These are phyloP conservation scores for Cornus florida DNA, from an alignment of 148 eudicot genomes.

Conservation along the genomic window DNA sequence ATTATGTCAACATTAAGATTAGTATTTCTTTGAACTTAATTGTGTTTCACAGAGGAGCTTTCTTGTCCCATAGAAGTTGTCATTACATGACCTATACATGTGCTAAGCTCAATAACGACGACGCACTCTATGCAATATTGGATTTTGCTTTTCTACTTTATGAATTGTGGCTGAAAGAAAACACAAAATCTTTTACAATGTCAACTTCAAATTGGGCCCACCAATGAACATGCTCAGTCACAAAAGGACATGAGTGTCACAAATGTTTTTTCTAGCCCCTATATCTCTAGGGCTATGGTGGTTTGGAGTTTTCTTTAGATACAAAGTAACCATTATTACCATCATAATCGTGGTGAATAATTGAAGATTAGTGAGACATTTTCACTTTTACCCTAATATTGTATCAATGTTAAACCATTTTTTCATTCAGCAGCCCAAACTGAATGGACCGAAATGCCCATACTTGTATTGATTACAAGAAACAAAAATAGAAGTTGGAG, in stretches of 20 bases:
- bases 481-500: too few species aligned
- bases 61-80: not conserved
- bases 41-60: not conserved
- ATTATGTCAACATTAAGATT: too few species aligned
- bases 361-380: not conserved
- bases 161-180: not conserved
- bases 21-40: not conserved
- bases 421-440: not conserved
- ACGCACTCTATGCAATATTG: not conserved
- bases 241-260: not conserved
- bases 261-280: conserved; percentile 1
- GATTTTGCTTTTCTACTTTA: not conserved
- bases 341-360: not conserved
- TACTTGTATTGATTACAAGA: too few species aligned
- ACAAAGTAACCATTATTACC: not conserved
- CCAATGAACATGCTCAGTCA: not conserved
- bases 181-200: not conserved
- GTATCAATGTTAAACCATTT: not conserved
- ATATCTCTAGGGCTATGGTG: not conserved
- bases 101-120: not conserved
- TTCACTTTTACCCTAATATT: not conserved
- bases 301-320: conserved; percentile 5
- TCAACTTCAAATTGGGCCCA: conserved; percentile 1
- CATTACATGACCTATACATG: not conserved
- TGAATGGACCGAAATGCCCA: too few species aligned